phyloP scores from a whole-genome alignment of 306 rosid species.

The Quercus variabilis region DNA sequence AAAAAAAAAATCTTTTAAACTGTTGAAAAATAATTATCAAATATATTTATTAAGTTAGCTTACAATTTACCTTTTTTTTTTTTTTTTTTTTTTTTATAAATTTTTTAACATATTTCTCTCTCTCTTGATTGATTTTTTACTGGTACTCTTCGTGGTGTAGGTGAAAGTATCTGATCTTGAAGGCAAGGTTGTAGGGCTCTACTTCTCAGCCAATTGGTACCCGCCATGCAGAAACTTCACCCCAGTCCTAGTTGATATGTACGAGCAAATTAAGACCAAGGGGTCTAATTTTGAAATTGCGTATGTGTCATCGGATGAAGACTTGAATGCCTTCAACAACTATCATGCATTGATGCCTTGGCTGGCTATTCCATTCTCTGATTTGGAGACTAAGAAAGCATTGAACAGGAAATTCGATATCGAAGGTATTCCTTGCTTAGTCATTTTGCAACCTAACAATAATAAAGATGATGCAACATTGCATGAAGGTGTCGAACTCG shows the following conservation, averaged over 20 bases:
- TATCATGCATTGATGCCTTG: conserved; percentile 78
- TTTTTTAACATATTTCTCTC: too few relatives aligned
- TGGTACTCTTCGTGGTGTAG: conserved; percentile 27
- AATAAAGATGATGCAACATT: conserved; percentile 47
- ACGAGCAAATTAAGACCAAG: conserved; percentile 51
- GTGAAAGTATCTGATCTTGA: conserved; percentile 59
- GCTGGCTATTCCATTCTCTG: conserved; percentile 89
- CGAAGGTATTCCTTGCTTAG: conserved; percentile 84
- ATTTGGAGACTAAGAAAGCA: conserved; percentile 71
- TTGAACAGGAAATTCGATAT: conserved; percentile 63
- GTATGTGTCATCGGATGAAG: conserved; percentile 87
- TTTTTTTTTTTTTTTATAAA: too few relatives aligned
- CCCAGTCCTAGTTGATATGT: conserved; percentile 47
- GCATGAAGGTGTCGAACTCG: conserved; percentile 69
- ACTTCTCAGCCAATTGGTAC: conserved; percentile 93
- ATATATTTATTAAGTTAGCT: too few relatives aligned
- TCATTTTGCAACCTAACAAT: conserved; percentile 66
- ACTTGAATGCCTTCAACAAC: conserved; percentile 51
- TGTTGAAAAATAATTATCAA: too few relatives aligned
- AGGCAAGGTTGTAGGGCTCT: conserved; percentile 67
- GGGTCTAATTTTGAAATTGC: conserved; percentile 64
- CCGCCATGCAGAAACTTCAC: conserved; percentile 81
- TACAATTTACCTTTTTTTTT: too few relatives aligned
- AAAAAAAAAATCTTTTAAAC: too few relatives aligned
- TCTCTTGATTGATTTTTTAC: not conserved